Evolutionary conservation across 2,329 filamentous ascomycete genomes (phyloP).

Genomic region (Canariomyces notabilis): DNA sequence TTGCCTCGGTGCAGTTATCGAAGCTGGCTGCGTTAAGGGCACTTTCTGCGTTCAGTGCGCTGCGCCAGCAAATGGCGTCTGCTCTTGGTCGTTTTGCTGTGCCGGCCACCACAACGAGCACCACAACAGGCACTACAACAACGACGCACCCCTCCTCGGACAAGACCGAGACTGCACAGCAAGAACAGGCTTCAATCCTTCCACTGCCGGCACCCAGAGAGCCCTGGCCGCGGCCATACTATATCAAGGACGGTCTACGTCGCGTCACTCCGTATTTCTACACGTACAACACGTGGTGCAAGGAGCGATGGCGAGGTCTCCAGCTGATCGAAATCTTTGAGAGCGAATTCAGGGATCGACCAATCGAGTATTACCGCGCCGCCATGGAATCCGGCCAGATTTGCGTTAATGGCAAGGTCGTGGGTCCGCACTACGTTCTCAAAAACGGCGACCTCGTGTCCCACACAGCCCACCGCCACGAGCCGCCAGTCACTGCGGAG

Average conservation of each 20-base stretch:
- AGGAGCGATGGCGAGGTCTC: constrained; percentile 84
- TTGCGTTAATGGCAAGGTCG: constrained; percentile 68
- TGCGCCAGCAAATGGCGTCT: constrained; percentile 11
- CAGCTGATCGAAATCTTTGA: constrained; percentile 81
- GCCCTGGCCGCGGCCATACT: constrained; percentile 63
- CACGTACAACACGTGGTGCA: constrained; percentile 93
- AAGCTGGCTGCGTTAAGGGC: constrained; percentile 6
- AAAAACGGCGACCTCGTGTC: constrained; percentile 88
- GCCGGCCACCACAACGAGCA: background rate
- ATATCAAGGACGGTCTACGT: constrained; percentile 75
- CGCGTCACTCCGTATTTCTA: constrained; percentile 83
- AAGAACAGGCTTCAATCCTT: constrained; percentile 26
- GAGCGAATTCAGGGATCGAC: constrained; percentile 85
- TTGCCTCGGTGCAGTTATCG: background rate
- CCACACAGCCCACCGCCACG: constrained; percentile 91
- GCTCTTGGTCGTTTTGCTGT: constrained; percentile 7
- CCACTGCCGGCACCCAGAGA: constrained; percentile 27
- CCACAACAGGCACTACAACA: too few species aligned
- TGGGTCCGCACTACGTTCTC: constrained; percentile 64
- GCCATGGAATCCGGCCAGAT: constrained; percentile 79
- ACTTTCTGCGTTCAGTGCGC: background rate
- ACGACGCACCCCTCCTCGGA: background rate
- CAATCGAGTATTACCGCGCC: constrained; percentile 77
- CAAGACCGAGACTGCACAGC: constrained; percentile 7
- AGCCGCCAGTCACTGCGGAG: constrained; percentile 82